Evolutionary conservation across 2,329 filamentous ascomycete species (phyloP), one percentile per base, ranked within the genome.

Genomic region (Calonectria pseudoreteaudii): DNA sequence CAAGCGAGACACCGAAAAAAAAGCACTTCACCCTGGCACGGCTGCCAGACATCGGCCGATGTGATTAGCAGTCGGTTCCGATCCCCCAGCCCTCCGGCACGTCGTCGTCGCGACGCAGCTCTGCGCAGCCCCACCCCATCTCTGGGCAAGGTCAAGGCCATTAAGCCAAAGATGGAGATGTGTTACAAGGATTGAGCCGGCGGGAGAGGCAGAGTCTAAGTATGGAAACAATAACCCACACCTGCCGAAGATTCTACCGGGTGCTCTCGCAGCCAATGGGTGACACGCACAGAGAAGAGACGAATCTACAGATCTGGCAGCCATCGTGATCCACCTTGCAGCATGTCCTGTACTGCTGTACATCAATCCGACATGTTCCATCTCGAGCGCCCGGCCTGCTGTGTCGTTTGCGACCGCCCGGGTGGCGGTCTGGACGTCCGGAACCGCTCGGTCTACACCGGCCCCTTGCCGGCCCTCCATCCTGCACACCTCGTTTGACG

Each of bases 61-160:
- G 53, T 68, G 66, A 72, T 72, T 68, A 56, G 56, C 66, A 60
- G 71, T 9, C 66, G 16, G 30, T 74, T 69, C 70, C 74, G 74
- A 68, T 20, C n/a, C 58, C 66, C n/a, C n/a, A n/a, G n/a, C n/a
- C 44, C 71, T 56, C 68, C 49, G 58, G 36, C 41, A 47, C 69
- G 58, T 44, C 66, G 50, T 62, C 50, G 71, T 73, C 66, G 44
- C 56, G 66, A 69, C 66, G 66, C 70, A 65, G 38, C 47, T 68
- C 47, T 68, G 66, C 34, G 65, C 56, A 26, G 64, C 69, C 62
- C 50, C 69, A 71, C 64, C 44, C 47, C 50, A 26, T 26, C 34
- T 56, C 11, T n/a, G 9, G 4, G 47, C 65, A 65, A 52, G 70
- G 56, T 65, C 52, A 67, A 47, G 69, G 69, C 34, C 16, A 38